Conservation (phyloP, 176 grass and related monocot genomes). For the Cenchrus americanus region DNA sequence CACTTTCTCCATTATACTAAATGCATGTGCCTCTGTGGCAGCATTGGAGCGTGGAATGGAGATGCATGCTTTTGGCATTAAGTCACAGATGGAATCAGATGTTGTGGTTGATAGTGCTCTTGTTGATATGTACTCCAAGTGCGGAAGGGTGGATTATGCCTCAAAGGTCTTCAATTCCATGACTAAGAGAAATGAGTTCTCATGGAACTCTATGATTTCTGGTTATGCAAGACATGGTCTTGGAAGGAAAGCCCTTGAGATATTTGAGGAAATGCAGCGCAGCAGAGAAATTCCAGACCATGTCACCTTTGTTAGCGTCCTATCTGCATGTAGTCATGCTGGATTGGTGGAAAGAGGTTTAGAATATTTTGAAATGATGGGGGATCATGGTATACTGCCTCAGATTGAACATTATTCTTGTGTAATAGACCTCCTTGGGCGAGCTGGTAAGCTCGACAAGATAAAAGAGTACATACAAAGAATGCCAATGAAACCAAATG, state of each 20-base stretch:
- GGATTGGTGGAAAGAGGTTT: conserved; percentile 80
- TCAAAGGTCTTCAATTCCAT: conserved; percentile 73
- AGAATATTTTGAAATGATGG: conserved; percentile 71
- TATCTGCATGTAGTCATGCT: conserved; percentile 91
- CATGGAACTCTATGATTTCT: conserved; percentile 94
- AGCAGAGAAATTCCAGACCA: conserved; percentile 53
- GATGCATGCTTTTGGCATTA: conserved; percentile 79
- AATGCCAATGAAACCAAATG: conserved; percentile 82
- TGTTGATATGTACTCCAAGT: conserved; percentile 89
- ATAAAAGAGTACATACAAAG: conserved; percentile 69
- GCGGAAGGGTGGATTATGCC: conserved; percentile 84
- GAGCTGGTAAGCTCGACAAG: conserved; percentile 69
- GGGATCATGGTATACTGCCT: conserved; percentile 53
- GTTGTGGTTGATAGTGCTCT: conserved; percentile 76
- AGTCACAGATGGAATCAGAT: conserved; percentile 62
- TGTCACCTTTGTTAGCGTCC: conserved; percentile 74
- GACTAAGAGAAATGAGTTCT: conserved; percentile 70
- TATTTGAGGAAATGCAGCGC: conserved; percentile 72
- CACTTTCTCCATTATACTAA: conserved; percentile 76
- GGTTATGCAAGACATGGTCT: conserved; percentile 79
- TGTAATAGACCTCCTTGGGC: conserved; percentile 76
- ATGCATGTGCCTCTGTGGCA: conserved; percentile 72
- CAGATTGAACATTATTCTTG: conserved; percentile 84
- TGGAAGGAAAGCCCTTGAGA: conserved; percentile 67
- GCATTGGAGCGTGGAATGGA: conserved; percentile 80